Base-by-base conservation (phyloP, 2,329 filamentous ascomycete genomes). In the Xylaria sp. region DNA sequence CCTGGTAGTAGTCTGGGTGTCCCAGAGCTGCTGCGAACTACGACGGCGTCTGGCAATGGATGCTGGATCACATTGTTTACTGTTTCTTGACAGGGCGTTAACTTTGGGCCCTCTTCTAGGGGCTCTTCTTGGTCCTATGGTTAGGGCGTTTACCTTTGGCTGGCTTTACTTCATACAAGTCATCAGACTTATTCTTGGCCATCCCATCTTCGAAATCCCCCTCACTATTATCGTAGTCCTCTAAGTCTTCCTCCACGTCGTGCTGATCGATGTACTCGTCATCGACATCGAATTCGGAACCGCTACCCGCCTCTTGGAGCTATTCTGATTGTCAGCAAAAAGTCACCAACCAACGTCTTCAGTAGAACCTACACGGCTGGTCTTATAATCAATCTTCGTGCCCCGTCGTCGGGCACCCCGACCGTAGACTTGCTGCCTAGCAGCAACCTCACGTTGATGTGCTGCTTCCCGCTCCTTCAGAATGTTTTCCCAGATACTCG, bases 401-500 rank as follows among this genome's bases (percentile, higher is more conserved):
- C 59, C 65, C 62, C 89, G 84, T 64, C 86, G 86, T 66, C 94
- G 84, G 64, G 91, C 90, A 46, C 94, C 94, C 61, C 94, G 85
- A 9, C 94, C 94, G 52, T 97, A 84, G n/a, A 84, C 84, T 71
- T 95, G 85, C 53, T 86, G 81, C 60, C 86, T 85, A 13, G 78
- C 80, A 39, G 86, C 86, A 6, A 86, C 85, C 67, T 92, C 86
- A 58, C 85, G 84, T n/a, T 84, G 82, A 2, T 92, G 92, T 57
- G 88, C 85, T 48, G 84, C 85, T 73, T 96, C 91, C 63, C 94
- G 86, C 70, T 95, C 84, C 56, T 87, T 85, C 42, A 99, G 79
- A 61, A 99, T 97, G 67, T 87, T 88, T 57, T 96, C 92, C 95
- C 95, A 99, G 0, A 95, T 84, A 42, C 85, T 86, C 11, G 83